Evolutionary conservation across 805 yeast species (phyloP), one percentile per base, ranked within the genome.

Genomic region (Hemisphaericaspora nanyangensis): DNA sequence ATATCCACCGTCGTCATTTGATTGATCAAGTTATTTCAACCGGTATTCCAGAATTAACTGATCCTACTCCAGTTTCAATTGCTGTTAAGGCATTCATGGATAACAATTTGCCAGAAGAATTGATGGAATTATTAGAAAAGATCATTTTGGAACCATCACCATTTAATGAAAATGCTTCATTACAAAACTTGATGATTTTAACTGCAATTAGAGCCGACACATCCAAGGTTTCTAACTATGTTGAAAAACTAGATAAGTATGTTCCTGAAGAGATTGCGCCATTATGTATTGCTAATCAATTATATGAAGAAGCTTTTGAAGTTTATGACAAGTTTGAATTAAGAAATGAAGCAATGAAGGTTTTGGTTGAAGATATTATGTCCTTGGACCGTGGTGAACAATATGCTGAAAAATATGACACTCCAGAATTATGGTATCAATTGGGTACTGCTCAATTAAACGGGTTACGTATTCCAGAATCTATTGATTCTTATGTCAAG

Each of bases 71-170:
- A 34, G 85, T 90, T 46, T 89, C 96, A 5, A 70, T 90, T 50
- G 88, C 96, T 20, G 97, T 90, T 34, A 90, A 88, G 68, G 90
- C 96, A 1, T 90, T 93, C 61, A 90, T 93, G 98, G 87, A 85
- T 49, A 93, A 89, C 46, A 95, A 90, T 47, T 74, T 93, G 59
- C 95, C 96, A 35, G 76, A 79, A 46, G 99, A 93, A 68, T 78
- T 93, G 61, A 87, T 93, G 60, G 98, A 91, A 69, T 76, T 93
- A 49, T 74, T 93, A 54, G 99, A 93, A 65, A 93, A 93, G 73
- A 91, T 93, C 57, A 89, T 95, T 48, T 72, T 93, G 52, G 99
- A 93, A 67, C 96, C 98, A 39, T 90, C 98, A 53, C 95, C 97
- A 50, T 93, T 93, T 72, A 88, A 80, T 52, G 98, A 91, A 51